These are phyloP conservation scores for Psilocybe tampanensis DNA, from an alignment of 768 basidiomycete species.

Conservation along the genomic window DNA sequence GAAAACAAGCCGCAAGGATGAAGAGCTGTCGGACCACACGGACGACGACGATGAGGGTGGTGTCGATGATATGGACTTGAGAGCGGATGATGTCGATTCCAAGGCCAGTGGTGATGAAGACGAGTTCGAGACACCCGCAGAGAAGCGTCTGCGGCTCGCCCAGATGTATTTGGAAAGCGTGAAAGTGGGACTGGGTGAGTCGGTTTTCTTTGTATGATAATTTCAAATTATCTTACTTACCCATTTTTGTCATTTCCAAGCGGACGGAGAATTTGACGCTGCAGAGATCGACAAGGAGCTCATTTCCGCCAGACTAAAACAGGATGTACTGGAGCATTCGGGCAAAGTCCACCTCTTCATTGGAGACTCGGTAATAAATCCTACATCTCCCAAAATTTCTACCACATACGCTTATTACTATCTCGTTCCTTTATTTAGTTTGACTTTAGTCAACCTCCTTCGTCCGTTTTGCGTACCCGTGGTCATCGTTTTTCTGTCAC, in stretches of 20 bases:
- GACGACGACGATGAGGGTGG: constrained; percentile 53
- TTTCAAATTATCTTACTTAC: background rate
- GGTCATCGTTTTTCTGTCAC: constrained; percentile 84
- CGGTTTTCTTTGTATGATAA: background rate
- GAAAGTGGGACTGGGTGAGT: constrained; percentile 71
- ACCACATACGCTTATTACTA: background rate
- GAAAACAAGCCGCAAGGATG: constrained; percentile 43
- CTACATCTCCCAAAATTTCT: constrained; percentile 21
- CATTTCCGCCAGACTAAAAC: constrained; percentile 86
- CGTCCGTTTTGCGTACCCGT: constrained; percentile 57
- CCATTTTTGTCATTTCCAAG: constrained; percentile 31
- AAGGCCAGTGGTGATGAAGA: constrained; percentile 81
- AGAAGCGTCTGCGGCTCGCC: constrained; percentile 90
- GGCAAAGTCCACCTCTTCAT: constrained; percentile 86
- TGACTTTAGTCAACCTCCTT: constrained; percentile 51
- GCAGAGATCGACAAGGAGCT: constrained; percentile 94
- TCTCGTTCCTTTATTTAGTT: constrained; percentile 41
- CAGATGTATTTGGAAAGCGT: constrained; percentile 88
- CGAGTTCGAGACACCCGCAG: constrained; percentile 86
- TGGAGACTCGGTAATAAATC: constrained; percentile 58
- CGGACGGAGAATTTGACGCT: constrained; percentile 92
- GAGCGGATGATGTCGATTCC: constrained; percentile 49
- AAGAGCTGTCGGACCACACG: constrained; percentile 71
- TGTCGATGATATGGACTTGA: constrained; percentile 78
- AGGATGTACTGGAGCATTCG: constrained; percentile 89